A percentile compares a stretch with the other conserved stretches of the same genome.
phyloP scores from a whole-genome alignment of 495 filamentous ascomycete species.

The Aspergillus bridgeri region DNA sequence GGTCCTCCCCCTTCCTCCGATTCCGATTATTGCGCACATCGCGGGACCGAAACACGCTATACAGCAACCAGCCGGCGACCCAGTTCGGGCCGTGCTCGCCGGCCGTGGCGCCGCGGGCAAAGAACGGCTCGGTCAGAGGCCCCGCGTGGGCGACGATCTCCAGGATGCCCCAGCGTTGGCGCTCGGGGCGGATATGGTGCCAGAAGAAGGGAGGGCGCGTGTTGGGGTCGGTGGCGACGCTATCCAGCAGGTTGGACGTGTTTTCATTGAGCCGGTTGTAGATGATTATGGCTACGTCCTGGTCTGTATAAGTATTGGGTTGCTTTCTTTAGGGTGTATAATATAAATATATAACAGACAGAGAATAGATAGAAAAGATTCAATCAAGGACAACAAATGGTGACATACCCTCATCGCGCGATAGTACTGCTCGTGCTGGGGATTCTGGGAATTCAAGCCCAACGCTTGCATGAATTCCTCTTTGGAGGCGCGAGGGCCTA shows the following conservation, averaged over 20 bases:
- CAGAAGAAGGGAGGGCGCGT: conserved; percentile 44
- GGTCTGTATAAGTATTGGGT: background rate
- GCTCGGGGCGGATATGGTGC: conserved; percentile 44
- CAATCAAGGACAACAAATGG: background rate
- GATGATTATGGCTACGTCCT: conserved; percentile 48
- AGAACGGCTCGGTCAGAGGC: conserved; percentile 34
- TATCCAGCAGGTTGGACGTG: conserved; percentile 39
- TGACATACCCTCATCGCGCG: conserved; percentile 42
- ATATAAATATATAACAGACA: conserved; percentile 1
- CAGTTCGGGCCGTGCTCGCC: conserved; percentile 52
- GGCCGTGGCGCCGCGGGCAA: conserved; percentile 35
- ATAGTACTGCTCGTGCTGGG: conserved; percentile 42
- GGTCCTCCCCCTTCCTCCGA: conserved; percentile 40
- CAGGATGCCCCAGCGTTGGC: conserved; percentile 38
- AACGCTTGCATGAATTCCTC: conserved; percentile 46
- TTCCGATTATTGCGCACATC: conserved; percentile 55
- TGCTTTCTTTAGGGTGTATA: background rate
- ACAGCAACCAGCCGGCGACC: conserved; percentile 56
- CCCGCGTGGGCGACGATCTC: conserved; percentile 38
- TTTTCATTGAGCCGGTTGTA: conserved; percentile 44
- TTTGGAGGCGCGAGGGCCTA: conserved; percentile 45
- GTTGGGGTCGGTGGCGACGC: conserved; percentile 29
- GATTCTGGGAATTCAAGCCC: conserved; percentile 36
- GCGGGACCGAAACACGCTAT: conserved; percentile 56
- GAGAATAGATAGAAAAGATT: background rate